phyloP scores from a whole-genome alignment of 2,329 filamentous ascomycete species.

The Cladosporium sp. region DNA sequence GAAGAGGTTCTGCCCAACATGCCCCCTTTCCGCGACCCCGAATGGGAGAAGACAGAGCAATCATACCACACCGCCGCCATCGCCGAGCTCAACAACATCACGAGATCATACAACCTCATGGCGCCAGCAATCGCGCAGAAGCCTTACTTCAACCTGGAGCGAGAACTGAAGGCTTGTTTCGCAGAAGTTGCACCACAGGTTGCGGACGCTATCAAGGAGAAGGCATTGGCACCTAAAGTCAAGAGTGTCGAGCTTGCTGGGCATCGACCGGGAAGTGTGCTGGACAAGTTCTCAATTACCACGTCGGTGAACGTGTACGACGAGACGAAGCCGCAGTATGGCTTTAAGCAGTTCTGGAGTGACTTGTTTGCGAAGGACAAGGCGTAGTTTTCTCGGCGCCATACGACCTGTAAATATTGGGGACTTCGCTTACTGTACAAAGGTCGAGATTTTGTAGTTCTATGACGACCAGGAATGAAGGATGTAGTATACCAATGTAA shows the following conservation, averaged over 20 bases:
- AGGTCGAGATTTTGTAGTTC: not conserved
- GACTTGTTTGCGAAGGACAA: constrained; percentile 62
- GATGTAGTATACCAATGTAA: not conserved
- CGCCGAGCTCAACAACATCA: constrained; percentile 73
- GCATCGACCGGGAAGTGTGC: constrained; percentile 52
- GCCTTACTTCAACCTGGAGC: constrained; percentile 80
- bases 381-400: not conserved
- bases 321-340: constrained; percentile 73
- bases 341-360: constrained; percentile 84
- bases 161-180: constrained; percentile 79
- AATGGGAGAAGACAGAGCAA: constrained; percentile 72
- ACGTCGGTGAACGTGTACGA: constrained; percentile 67
- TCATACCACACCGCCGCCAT: constrained; percentile 77
- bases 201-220: constrained; percentile 68
- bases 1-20: constrained; percentile 28
- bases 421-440: not conserved
- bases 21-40: constrained; percentile 69
- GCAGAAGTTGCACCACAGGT: constrained; percentile 81
- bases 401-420: too few species aligned
- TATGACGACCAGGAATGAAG: not conserved
- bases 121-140: constrained; percentile 90
- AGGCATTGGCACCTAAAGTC: constrained; percentile 55
- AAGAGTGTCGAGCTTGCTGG: constrained; percentile 44
- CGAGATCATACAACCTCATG: constrained; percentile 91
- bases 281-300: constrained; percentile 61